A percentile compares a stretch with the other conserved stretches of the same genome.
Conservation (phyloP, 1,284 basidiomycete genomes). For the Ceratobasidium sp. region DNA sequence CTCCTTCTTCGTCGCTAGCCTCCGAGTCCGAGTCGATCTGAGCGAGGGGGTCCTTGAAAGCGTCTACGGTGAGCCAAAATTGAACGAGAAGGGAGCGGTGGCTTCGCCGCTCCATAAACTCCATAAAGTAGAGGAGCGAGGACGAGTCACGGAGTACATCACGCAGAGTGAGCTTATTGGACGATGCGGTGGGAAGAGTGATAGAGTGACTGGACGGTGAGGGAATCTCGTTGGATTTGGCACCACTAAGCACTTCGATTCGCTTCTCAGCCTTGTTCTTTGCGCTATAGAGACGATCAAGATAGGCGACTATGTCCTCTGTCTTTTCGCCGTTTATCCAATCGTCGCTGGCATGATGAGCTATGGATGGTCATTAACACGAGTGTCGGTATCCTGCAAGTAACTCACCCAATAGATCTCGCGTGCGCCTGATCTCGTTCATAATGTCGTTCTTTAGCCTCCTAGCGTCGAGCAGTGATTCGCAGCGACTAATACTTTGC, state of each 20-base stretch:
- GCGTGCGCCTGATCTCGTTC: conserved; percentile 82
- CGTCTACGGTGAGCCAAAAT: conserved; percentile 97
- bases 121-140: conserved; percentile 94
- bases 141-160: conserved; percentile 86
- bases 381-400: neutral
- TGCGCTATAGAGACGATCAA: conserved; percentile 87
- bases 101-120: conserved; percentile 92
- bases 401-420: conserved; percentile 67
- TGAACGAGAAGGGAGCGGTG: conserved; percentile 82
- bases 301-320: conserved; percentile 82
- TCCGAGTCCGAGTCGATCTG: conserved; percentile 65
- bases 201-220: conserved; percentile 1
- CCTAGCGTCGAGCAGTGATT: conserved; percentile 84
- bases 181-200: neutral
- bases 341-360: conserved; percentile 81
- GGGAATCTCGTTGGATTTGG: conserved; percentile 56
- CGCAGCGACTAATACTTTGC: conserved; percentile 79
- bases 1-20: conserved; percentile 65
- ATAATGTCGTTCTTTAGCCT: conserved; percentile 90
- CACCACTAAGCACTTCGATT: conserved; percentile 78
- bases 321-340: conserved; percentile 84
- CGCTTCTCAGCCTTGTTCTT: conserved; percentile 85
- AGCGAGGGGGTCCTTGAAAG: conserved; percentile 96
- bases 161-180: conserved; percentile 54
- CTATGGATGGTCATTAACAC: conserved; percentile 49